Evolutionary conservation across 345 rosid genomes (phyloP), one percentile per base, ranked within the genome.

Genomic region (Anacardium occidentale): DNA sequence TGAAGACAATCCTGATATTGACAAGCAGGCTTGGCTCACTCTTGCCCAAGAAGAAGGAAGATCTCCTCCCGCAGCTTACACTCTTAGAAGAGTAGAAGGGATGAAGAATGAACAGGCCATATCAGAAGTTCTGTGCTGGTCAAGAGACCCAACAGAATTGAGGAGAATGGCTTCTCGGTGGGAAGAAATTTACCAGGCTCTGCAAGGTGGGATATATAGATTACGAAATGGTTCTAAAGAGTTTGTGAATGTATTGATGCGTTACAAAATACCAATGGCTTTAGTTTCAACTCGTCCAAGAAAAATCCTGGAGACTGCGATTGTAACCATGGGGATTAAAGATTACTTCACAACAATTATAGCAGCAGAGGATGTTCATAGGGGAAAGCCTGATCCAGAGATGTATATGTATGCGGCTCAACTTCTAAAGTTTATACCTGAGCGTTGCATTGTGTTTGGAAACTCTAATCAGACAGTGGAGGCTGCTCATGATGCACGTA

Each of bases 381-480:
- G 99, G 76, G 99, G 98, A 52, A 95, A 88, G 76, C 98, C 99
- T 0, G 99, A 95, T 75, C 97, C 99, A 0, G 99, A 95, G 86
- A 95, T 92, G 99, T 92, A 87, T 32, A 55, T 81, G 3, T 91
- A 90, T 3, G 98, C 98, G 3, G 89, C 98, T 20, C 96, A 95
- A 84, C 91, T 91, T 70, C 88, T 95, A 51, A 82, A 91, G 29
- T 88, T 92, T 60, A 90, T 91, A 74, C 94, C 99, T 0, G 98
- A 95, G 68, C 88, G 99, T 10, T 95, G 99, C 88, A 95, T 95
- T 20, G 98, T 95, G 65, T 92, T 92, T 62, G 98, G 98, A 62
- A 95, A 89, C 85, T 91, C 99, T 0, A 95, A 92, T 65, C 93
- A 84, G 80, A 88, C 98, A 0, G 88, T 92, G 17, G 99, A 95